Evolutionary conservation across 2,329 filamentous ascomycete species (phyloP).

Genomic region (Rhynchosporium agropyri): DNA sequence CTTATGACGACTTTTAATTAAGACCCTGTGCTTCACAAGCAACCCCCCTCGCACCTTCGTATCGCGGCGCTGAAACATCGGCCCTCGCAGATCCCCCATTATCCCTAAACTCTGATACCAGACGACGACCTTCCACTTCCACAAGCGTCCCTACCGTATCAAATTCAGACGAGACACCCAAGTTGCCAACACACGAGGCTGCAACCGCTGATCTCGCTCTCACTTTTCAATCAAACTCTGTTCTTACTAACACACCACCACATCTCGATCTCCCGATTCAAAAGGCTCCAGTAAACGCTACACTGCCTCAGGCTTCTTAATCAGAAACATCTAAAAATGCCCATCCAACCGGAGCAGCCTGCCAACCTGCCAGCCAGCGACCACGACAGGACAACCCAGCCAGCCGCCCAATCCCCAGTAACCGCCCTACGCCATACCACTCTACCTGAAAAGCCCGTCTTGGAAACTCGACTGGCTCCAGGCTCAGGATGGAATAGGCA

Average conservation of each 20-base stretch:
- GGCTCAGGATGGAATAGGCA: slow-evolving; percentile 10
- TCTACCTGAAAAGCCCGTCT: slow-evolving; percentile 23
- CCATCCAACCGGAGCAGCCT: slow-evolving; percentile 10
- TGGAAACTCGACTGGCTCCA: slow-evolving; percentile 20
- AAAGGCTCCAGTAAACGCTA: not conserved
- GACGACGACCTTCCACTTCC: not conserved
- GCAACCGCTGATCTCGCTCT: not conserved
- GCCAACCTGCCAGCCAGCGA: not conserved
- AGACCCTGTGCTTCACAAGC: too few relatives aligned
- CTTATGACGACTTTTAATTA: slow-evolving; percentile 14
- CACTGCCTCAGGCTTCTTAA: slow-evolving; percentile 16
- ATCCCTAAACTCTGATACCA: slow-evolving; percentile 13
- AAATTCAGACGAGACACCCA: not conserved
- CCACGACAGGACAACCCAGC: slow-evolving; percentile 2
- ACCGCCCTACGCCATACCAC: slow-evolving; percentile 31
- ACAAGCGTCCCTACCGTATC: not conserved
- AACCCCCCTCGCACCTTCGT: not conserved
- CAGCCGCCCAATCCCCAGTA: slow-evolving; percentile 29
- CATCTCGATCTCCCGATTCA: not conserved
- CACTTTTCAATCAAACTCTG: not conserved
- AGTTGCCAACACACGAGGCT: not conserved
- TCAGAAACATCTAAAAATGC: slow-evolving; percentile 27
- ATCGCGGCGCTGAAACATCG: slow-evolving; percentile 14
- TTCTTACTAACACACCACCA: not conserved
- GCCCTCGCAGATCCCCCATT: slow-evolving; percentile 8